phyloP scores from a whole-genome alignment of 2,329 filamentous ascomycete genomes.

The Colletotrichum nymphaeae region DNA sequence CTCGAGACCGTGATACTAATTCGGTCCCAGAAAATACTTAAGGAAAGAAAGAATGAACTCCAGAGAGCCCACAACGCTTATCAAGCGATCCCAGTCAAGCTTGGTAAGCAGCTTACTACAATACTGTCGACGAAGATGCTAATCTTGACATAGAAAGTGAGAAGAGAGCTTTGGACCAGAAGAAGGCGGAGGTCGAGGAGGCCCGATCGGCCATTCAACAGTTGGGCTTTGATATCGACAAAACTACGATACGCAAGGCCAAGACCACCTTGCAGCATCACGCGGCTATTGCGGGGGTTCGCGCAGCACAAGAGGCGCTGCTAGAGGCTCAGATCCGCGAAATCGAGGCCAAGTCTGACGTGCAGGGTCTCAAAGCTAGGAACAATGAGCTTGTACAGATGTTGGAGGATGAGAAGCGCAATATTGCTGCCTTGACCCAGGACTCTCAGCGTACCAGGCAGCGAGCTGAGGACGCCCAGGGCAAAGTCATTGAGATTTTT shows the following conservation, averaged over 20 bases:
- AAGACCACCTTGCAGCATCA: conserved; percentile 64
- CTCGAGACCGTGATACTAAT: conserved; percentile 36
- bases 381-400: conserved; percentile 69
- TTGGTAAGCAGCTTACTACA: conserved; percentile 62
- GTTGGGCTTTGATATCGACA: conserved; percentile 66
- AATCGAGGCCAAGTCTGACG: conserved; percentile 87
- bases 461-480: conserved; percentile 48
- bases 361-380: conserved; percentile 73
- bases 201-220: conserved; percentile 58
- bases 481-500: conserved; percentile 53
- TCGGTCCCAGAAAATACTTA: conserved; percentile 57
- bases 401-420: conserved; percentile 59
- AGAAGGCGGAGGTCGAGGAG: conserved; percentile 53
- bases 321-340: conserved; percentile 77
- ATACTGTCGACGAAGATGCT: background rate
- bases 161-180: conserved; percentile 48
- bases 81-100: conserved; percentile 75
- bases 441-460: conserved; percentile 50
- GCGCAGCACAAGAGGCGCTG: conserved; percentile 70
- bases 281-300: conserved; percentile 71
- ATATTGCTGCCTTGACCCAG: conserved; percentile 51
- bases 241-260: conserved; percentile 66
- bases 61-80: conserved; percentile 76
- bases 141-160: conserved; percentile 38
- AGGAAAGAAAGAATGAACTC: conserved; percentile 72